Evolutionary conservation across 1,139 yeast species (phyloP), one percentile per base, ranked within the genome.

Genomic region (Yamadazyma jaroonii): DNA sequence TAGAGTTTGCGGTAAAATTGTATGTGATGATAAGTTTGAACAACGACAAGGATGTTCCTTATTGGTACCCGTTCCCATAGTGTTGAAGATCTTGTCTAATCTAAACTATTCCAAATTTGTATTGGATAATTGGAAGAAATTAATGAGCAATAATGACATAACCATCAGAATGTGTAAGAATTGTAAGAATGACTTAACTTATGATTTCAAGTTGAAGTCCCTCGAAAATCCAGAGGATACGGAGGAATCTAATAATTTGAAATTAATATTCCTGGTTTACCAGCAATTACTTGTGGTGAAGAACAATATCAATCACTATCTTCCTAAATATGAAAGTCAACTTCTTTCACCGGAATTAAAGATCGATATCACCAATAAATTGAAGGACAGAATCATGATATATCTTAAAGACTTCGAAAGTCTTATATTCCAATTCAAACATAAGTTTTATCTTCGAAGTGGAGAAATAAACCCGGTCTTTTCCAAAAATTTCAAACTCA

Each of bases 1-100:
- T 56, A 66, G 96, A 25, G 58, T 87, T 25, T 92, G 97, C 63
- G 97, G 97, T 0, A 56, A 61, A 24, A 76, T 85, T 1, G 89
- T 88, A 0, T 90, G 97, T 62, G 95, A 85, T 28, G 84, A 82
- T 50, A 53, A 73, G 0, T 51, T 47, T 27, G 61, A 62, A 2
- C 56, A 56, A 31, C 47, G 71, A 11, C 49, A 56, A 37, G 47
- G 52, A 8, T 90, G 97, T 57, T 87, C 96, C 0, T 77, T 81
- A 50, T 77, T 80, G 41, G 82, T 87, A 0, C 88, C 90, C 0
- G 50, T 84, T 1, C 56, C 64, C 6, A 58, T 74, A 8, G 57
- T 85, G 14, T 57, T 78, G 9, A 68, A 64, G 13, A 57, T 69
- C 30, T 49, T 74, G 28, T 68, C 69, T 3, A 43, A 52, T 12